Base-by-base conservation (phyloP, 148 eudicot species). In the Cornus florida region DNA sequence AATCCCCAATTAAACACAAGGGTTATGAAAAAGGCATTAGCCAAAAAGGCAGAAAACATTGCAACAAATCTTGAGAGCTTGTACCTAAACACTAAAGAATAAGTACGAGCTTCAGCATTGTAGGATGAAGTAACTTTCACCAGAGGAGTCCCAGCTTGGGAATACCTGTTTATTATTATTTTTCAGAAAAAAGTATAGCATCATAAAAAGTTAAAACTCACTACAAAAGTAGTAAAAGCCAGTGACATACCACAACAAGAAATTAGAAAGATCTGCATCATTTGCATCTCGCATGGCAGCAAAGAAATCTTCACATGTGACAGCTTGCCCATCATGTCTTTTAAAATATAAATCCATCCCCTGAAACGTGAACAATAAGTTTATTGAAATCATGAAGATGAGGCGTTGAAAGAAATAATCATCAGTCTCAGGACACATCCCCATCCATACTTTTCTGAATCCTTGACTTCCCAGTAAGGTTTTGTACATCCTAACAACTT, bases 401-500 rank as follows among this genome's bases (percentile, higher is more conserved):
- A 22, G 59, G 12, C n/a, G 50, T 4, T 33, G 28, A 60, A 64
- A 72, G 24, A 71, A 72, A 35, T 22, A 39, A 48, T 39, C 57
- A 31, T 31, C 68, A 76, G 39, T 62, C 56, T 59, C 33, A 23
- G 32, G 66, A 62, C 20, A 0, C 32, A 9, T 66, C 69, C 59
- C 23, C 24, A 43, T 69, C 48, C 69, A 81, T 82, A 97, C 99
- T 87, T 97, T 92, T 76, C 98, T 86, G 81, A 97, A 97, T 43
- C 99, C 99, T 87, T 91, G 84, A 80, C 82, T 84, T 31, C 98
- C 97, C 73, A 97, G 81, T 83, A 97, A 82, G 72, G 99, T 97
- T 85, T 97, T 97, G 90, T 97, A 97, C 99, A 97, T 97, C 87
- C 99, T 89, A 80, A 97, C 99, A 77, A 94, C 99, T 91, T 97